Base-by-base conservation (phyloP, 805 yeast genomes). In the Hyphopichia homilentoma region DNA sequence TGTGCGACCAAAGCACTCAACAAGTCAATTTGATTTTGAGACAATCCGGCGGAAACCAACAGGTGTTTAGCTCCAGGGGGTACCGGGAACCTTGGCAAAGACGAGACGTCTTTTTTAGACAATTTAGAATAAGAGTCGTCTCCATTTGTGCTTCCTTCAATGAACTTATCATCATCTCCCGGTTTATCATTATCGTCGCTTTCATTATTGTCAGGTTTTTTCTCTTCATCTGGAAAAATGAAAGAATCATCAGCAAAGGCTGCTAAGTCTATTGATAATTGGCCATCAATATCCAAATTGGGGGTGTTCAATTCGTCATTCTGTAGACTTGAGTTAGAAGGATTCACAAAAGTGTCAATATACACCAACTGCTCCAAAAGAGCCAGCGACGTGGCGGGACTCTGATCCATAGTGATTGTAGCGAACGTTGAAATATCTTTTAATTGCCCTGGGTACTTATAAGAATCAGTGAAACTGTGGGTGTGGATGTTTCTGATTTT, bases 181-280 rank as follows among this genome's bases (percentile, higher is more conserved):
- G 29, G 27, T 16, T 29, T 27, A 18, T 39, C 33, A 18, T 32
- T 26, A 4, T 18, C 13, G 27, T 33, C 32, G 19, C 37, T 38
- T 14, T 28, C 27, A 12, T 32, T 42, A 16, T 45, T 39, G 14
- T 31, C 35, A 14, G 39, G 34, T 14, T 43, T 39, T 50, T 82
- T 82, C 21, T 83, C 90, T 48, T 84, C 93, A 50, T 84, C 93
- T 1, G 90, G 87, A 50, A 84, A 84, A 2, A 84, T 73, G 44
- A 84, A 84, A 2, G 85, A 73, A 38, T 82, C 89, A 46, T 83
- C 89, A 0, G 89, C 90, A 68, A 84, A 84, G 1, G 88, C 89
- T 12, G 86, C 84, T 41, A 84, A 67, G 48, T 84, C 93, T 12
- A 67, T 50, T 18, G 65, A 58, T 7, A 67, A 49, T 41, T 62